Evolutionary conservation across 495 filamentous ascomycete genomes (phyloP), one percentile per base, ranked within the genome.

Genomic region (Zalerion maritima): DNA sequence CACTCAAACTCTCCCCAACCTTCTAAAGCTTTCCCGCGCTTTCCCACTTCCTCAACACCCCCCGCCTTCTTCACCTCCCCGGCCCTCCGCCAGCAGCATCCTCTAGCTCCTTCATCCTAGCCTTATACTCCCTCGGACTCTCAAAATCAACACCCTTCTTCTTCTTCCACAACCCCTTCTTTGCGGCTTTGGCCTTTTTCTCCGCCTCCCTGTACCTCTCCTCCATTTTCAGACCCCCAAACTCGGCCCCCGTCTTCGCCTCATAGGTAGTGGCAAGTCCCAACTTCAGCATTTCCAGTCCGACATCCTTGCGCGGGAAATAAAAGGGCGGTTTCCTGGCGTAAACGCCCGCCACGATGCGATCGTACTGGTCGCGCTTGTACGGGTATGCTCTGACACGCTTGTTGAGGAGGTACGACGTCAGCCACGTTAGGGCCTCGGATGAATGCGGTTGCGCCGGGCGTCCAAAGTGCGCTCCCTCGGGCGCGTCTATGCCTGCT

Each of bases 231-330:
- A n/a, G n/a, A 3, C 71, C 69, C 3, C 89, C 89, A 57, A 89
- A 97, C 50, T 96, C 89, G 2, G 73, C 73, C 5, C 84, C 85
- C 6, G 55, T 65, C 55, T 86, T 94, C 13, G 80, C 86, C 51
- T 96, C 89, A 46, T 94, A 97, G 3, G 91, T 75, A 0, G 79
- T 86, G 11, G 87, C 91, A 38, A 89, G 50, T 2, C 89, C 89
- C 15, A 52, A 62, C 52, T 67, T 75, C 38, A 97, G 48, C 85
- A 97, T 87, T 49, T 89, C 79, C 36, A 82, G 60, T 2, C 86
- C 83, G 5, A 96, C 82, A 52, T 97, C 87, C 29, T 69, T 66
- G 28, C 71, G 69, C 11, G 71, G 48, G 14, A 78, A 52, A 36
- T 69, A 71, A 32, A 71, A 60, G 13, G 73, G 47, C 16, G 62